Conservation (phyloP, 75 land plant genomes). For the Adiantum capillusveneris region DNA sequence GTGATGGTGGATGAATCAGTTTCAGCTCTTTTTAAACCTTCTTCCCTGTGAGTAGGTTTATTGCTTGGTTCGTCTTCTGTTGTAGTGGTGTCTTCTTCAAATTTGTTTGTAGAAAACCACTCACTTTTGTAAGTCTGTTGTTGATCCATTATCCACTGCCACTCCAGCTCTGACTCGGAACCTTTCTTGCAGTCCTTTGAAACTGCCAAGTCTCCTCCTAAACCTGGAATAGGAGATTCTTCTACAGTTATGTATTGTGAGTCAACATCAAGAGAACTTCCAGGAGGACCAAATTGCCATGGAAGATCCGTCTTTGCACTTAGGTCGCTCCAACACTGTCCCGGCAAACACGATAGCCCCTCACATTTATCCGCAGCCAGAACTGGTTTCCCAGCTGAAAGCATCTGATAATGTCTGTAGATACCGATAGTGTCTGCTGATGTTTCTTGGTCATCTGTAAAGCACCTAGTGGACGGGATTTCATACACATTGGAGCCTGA, state of each 20-base stretch:
- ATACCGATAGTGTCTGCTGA: too few species aligned
- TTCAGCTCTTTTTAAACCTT: neutral
- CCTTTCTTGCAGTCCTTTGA: neutral
- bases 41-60: neutral
- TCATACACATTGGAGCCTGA: too few species aligned
- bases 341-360: neutral
- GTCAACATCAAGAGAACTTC: neutral
- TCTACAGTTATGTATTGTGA: neutral
- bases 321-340: neutral
- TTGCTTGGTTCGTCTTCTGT: neutral
- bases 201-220: too few species aligned
- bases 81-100: neutral
- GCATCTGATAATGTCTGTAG: neutral
- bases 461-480: too few species aligned
- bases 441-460: too few species aligned
- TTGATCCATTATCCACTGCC: conserved; percentile 4
- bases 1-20: neutral
- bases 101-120: neutral
- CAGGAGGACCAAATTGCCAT: neutral
- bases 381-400: neutral
- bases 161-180: neutral
- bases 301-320: neutral
- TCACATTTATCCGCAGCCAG: neutral
- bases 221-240: neutral
- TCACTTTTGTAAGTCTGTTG: neutral